Percentiles rank a stretch among this genome's conserved stretches.
Evolutionary conservation across 1,284 basidiomycete species (phyloP).

Genomic region (Cryptococcus deneoformans): DNA sequence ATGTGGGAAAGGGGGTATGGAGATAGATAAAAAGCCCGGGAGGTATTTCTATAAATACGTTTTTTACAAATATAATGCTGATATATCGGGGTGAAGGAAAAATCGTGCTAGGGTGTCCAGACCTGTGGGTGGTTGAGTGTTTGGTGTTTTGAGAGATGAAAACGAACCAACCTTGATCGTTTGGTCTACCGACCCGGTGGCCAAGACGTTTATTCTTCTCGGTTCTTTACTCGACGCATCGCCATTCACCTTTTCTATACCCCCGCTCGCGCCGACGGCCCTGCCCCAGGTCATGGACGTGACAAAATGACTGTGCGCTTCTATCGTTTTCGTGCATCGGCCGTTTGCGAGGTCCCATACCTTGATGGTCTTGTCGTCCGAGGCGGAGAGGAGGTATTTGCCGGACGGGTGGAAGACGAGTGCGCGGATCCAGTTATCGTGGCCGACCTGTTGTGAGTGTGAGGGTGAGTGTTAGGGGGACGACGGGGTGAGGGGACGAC

Average conservation of each 20-base stretch:
- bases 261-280: too few relatives aligned
- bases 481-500: neutral
- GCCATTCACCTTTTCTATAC: neutral
- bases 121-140: constrained; percentile 8
- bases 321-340: constrained; percentile 77
- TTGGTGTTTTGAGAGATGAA: neutral
- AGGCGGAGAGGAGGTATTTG: constrained; percentile 79
- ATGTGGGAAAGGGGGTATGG: too few relatives aligned
- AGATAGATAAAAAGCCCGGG: too few relatives aligned
- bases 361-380: constrained; percentile 86
- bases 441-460: constrained; percentile 56
- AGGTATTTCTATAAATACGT: too few relatives aligned
- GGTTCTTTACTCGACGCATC: neutral
- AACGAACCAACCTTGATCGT: constrained; percentile 47
- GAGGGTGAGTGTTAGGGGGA: neutral
- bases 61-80: neutral
- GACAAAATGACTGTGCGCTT: constrained; percentile 83
- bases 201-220: constrained; percentile 3
- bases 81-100: neutral
- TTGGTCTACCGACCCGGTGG: constrained; percentile 77
- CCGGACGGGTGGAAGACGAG: constrained; percentile 82
- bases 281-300: constrained; percentile 71
- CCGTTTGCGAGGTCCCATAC: constrained; percentile 78
- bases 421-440: constrained; percentile 81
- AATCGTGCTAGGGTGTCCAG: constrained; percentile 20